These are phyloP conservation scores for Geotrichum candidum DNA, from an alignment of 1,139 yeast species.

Conservation along the genomic window DNA sequence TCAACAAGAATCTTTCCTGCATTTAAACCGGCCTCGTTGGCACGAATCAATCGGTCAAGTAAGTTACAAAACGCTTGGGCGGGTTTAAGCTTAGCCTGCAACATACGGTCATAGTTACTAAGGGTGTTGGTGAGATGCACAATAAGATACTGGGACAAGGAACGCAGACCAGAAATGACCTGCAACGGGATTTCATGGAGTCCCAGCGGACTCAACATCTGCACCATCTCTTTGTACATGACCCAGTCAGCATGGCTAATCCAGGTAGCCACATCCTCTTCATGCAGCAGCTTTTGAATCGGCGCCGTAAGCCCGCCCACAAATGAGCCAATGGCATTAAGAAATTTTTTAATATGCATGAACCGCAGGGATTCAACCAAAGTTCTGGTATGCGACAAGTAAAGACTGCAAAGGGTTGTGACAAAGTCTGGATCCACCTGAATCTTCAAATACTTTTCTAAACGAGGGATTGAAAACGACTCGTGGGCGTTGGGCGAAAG, in stretches of 20 bases:
- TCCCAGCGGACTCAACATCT: conserved; percentile 61
- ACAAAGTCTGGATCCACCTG: conserved; percentile 55
- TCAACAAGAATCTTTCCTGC: conserved; percentile 49
- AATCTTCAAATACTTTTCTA: conserved; percentile 46
- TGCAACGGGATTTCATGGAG: conserved; percentile 55
- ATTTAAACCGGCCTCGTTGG: conserved; percentile 54
- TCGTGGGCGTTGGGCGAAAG: conserved; percentile 22
- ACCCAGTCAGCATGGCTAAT: conserved; percentile 57
- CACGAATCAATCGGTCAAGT: conserved; percentile 52
- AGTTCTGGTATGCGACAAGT: conserved; percentile 56
- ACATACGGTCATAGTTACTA: conserved; percentile 37
- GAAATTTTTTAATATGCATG: conserved; percentile 59
- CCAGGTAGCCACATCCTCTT: conserved; percentile 55
- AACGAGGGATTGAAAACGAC: conserved; percentile 45
- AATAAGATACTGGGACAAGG: conserved; percentile 31
- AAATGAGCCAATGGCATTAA: conserved; percentile 50
- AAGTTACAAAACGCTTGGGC: conserved; percentile 55
- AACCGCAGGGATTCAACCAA: conserved; percentile 61
- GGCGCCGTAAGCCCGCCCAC: conserved; percentile 59
- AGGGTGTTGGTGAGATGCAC: conserved; percentile 26
- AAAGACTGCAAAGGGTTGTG: conserved; percentile 54
- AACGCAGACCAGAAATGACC: conserved; percentile 40
- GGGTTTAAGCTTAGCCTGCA: conserved; percentile 47
- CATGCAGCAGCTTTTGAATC: conserved; percentile 52
- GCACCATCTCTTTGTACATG: conserved; percentile 54